Evolutionary conservation across 2,329 filamentous ascomycete species (phyloP).

Genomic region (Aspergillus udagawae): DNA sequence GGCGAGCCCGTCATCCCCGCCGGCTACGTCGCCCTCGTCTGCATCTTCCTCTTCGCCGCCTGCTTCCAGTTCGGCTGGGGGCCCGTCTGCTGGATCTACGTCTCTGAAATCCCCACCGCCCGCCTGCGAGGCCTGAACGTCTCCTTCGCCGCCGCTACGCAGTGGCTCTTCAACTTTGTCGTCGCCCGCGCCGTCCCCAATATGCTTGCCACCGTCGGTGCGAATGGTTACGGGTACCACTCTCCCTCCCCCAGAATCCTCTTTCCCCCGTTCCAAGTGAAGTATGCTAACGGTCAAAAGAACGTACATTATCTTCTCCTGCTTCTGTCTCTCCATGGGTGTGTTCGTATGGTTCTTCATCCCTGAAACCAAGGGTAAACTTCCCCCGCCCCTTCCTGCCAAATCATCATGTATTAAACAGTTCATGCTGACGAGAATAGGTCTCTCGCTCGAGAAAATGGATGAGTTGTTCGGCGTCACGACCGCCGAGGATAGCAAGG

Average conservation of each 20-base stretch:
- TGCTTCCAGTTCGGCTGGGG: conserved; percentile 71
- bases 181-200: conserved; percentile 64
- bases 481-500: conserved; percentile 35
- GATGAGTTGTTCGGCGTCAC: conserved; percentile 63
- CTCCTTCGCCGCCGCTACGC: conserved; percentile 62
- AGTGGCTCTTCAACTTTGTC: conserved; percentile 73
- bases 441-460: conserved; percentile 59
- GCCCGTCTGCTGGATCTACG: conserved; percentile 68
- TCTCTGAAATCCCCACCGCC: conserved; percentile 66
- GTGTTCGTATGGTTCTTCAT: conserved; percentile 64
- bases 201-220: conserved; percentile 58
- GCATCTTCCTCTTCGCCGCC: conserved; percentile 68
- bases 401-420: not conserved
- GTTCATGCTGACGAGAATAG: conserved; percentile 11
- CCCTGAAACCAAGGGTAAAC: conserved; percentile 67
- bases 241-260: not conserved
- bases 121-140: conserved; percentile 65
- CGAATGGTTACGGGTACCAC: conserved; percentile 46
- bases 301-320: conserved; percentile 66
- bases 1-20: conserved; percentile 57
- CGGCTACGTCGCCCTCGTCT: conserved; percentile 66
- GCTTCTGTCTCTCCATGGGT: conserved; percentile 63
- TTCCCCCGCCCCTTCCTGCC: not conserved
- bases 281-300: conserved; percentile 43
- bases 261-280: no score